Evolutionary conservation across 1,284 basidiomycete species (phyloP), one percentile per base, ranked within the genome.

Genomic region (Microbotryum scabiosae): DNA sequence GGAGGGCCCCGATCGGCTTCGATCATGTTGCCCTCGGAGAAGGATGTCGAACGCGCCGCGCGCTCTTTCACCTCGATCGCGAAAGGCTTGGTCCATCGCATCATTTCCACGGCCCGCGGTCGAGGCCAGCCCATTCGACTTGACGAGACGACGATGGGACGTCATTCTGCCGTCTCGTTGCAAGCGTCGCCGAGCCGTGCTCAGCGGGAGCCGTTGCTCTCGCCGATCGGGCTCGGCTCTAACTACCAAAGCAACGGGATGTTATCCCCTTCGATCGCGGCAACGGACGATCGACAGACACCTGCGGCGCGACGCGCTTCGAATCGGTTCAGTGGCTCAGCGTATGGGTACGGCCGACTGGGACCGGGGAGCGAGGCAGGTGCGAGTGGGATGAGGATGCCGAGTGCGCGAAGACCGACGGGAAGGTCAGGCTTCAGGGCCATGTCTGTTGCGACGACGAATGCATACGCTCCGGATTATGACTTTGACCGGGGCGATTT

Each of bases 1-100:
- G 93, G 90, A 60, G 91, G 92, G 30, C 87, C 90, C 25, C 82
- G 88, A 45, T 82, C 86, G 63, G 90, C 90, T 10, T 82, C 84
- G 1, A 93, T 97, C 67, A 84, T 82, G 30, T 82, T 97, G 12
- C 80, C 83, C 5, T 79, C 81, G 0, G 89, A 90, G 74, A 92
- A 93, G 75, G 75, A 76, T 41, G 66, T 66, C 36, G 61, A 64
- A 52, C 48, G 59, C 5, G 65, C 61, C 0, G 51, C 63, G 5
- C n/a, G 47, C 10, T 20, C 59, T 4, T 25, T 62, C 7, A n/a
- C 41, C 1, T 49, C 51, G 2, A 5, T 55, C 14, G 32, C 48
- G 14, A 28, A 28, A 1, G 5, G 8, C 16, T 48, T 51, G 44
- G 14, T 59, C 36, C 20, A 43, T 2, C 14, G 30, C n/a, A n/a